phyloP scores from a whole-genome alignment of 2,329 filamentous ascomycete species.

The Tolypocladium guangdongense region DNA sequence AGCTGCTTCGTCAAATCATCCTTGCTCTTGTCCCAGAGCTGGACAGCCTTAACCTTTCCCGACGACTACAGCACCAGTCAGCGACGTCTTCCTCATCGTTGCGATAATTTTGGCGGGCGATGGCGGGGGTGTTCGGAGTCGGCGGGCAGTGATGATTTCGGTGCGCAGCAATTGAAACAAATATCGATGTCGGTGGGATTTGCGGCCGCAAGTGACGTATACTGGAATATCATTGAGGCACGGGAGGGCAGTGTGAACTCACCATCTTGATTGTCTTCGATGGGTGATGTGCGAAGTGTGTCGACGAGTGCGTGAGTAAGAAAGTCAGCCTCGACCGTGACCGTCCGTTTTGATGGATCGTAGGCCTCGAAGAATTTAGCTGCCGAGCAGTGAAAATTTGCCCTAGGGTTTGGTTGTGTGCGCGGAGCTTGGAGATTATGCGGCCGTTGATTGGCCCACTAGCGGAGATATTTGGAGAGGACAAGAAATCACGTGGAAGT shows the following conservation, averaged over 20 bases:
- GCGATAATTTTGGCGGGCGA: neutral
- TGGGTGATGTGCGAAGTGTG: constrained; percentile 28
- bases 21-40: constrained; percentile 99
- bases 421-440: constrained; percentile 7
- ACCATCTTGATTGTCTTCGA: constrained; percentile 37
- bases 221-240: constrained; percentile 4
- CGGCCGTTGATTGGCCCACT: constrained; percentile 21
- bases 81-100: constrained; percentile 11
- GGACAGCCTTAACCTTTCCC: constrained; percentile 79
- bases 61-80: constrained; percentile 29
- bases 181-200: neutral
- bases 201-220: neutral
- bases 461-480: neutral
- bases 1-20: constrained; percentile 95
- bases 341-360: constrained; percentile 24
- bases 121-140: neutral
- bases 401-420: constrained; percentile 24
- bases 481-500: constrained; percentile 11
- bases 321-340: constrained; percentile 24
- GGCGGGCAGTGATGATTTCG: neutral
- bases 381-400: constrained; percentile 26
- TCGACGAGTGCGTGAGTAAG: constrained; percentile 24
- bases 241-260: constrained; percentile 21
- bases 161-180: neutral
- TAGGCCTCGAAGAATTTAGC: constrained; percentile 21